phyloP scores from a whole-genome alignment of 805 yeast species.

The Naumovozyma baii region DNA sequence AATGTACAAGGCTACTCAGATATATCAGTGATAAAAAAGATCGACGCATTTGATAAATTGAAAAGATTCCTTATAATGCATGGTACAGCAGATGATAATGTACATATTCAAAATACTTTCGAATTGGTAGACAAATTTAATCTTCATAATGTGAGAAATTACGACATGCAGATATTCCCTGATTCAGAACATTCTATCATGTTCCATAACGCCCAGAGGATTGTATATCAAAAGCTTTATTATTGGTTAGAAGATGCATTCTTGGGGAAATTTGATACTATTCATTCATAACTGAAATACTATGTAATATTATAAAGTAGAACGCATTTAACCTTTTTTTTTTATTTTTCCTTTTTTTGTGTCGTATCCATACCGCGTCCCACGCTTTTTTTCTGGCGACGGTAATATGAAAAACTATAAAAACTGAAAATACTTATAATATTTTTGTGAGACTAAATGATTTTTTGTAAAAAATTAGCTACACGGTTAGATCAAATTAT shows the following conservation, averaged over 20 bases:
- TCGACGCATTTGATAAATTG: conserved; percentile 37
- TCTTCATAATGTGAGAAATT: conserved; percentile 47
- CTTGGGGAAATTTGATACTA: conserved; percentile 27
- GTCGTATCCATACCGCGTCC: neutral
- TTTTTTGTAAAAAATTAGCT: too few relatives aligned
- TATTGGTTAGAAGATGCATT: conserved; percentile 62
- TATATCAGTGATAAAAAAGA: conserved; percentile 36
- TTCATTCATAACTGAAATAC: neutral
- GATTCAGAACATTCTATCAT: conserved; percentile 83
- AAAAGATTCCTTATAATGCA: conserved; percentile 60
- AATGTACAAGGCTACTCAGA: conserved; percentile 42
- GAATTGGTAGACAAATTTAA: conserved; percentile 54
- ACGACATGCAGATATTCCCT: conserved; percentile 82
- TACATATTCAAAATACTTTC: conserved; percentile 63
- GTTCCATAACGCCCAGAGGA: conserved; percentile 66
- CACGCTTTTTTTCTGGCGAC: neutral
- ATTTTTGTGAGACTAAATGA: neutral
- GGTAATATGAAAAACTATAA: neutral
- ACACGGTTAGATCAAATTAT: too few relatives aligned
- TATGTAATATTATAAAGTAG: neutral
- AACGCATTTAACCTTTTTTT: too few relatives aligned
- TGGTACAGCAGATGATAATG: conserved; percentile 81
- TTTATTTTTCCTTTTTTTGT: neutral
- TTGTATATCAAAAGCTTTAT: conserved; percentile 62
- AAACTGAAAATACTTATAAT: neutral